Conservation (phyloP, 192 early-diverging fungal species). For the Coemansia sp. region DNA sequence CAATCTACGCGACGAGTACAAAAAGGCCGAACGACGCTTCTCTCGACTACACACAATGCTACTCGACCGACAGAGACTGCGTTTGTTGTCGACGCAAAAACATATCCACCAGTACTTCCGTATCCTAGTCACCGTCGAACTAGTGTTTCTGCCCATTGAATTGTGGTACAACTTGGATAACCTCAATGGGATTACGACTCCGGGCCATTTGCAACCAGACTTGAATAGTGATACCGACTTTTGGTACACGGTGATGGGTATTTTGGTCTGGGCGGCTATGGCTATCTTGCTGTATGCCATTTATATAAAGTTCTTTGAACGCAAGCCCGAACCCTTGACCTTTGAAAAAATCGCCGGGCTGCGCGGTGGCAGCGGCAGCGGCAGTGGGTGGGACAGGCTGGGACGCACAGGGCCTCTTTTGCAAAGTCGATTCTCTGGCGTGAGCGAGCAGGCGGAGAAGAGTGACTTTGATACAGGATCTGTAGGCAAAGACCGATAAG, state of each 20-base stretch:
- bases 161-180: conserved; percentile 47
- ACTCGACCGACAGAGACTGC: conserved; percentile 40
- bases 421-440: too few relatives aligned
- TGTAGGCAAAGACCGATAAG: too few relatives aligned
- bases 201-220: conserved; percentile 27
- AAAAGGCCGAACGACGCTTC: conserved; percentile 33
- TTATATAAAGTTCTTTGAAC: conserved; percentile 43
- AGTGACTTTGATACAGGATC: too few relatives aligned
- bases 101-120: conserved; percentile 43
- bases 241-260: conserved; percentile 35
- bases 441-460: too few relatives aligned
- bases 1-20: conserved; percentile 17
- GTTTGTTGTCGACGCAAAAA: conserved; percentile 28
- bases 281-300: conserved; percentile 25
- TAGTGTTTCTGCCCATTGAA: conserved; percentile 47
- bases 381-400: too few relatives aligned
- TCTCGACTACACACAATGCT: conserved; percentile 43
- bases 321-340: conserved; percentile 12
- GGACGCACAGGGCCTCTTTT: too few relatives aligned
- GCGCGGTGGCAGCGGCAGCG: conserved; percentile 5
- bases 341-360: conserved; percentile 5
- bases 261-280: conserved; percentile 30
- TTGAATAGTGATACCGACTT: conserved; percentile 25
- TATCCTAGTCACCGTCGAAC: conserved; percentile 29
- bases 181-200: conserved; percentile 35